Evolutionary conservation across 768 basidiomycete genomes (phyloP), one percentile per base, ranked within the genome.

Genomic region (Clitopilus passeckerianus): DNA sequence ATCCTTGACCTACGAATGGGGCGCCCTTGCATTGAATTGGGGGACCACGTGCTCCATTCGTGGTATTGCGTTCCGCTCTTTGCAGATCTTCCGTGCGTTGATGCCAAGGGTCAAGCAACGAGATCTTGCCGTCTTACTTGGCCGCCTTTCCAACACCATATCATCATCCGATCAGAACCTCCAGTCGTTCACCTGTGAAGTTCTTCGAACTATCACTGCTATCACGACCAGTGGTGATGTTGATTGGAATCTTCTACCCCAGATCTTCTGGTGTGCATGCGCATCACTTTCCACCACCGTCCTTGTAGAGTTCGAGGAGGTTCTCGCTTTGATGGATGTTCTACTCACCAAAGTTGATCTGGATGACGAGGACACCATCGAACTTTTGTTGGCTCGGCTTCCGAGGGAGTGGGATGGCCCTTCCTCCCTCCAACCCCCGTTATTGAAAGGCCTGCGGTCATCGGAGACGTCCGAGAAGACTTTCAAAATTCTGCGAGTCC

Each of bases 41-140:
- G 89, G 92, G 4, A 94, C 93, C 12, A 80, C 87, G 1, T 96
- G 93, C 66, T 89, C 91, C 15, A 92, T 93, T 61, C 86, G 93
- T 53, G 85, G 86, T 37, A 86, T 87, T 18, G 93, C 95, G 2
- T 92, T 91, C 74, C 83, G 94, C 33, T 95, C 94, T 9, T 77
- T 97, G 60, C 95, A 97, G 69, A 78, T 94, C n/a, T 94, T 92
- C 73, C 87, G 93, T 35, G 84, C 89, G 0, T 76, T 97, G 20
- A 83, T 86, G 67, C 89, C 93, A 0, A 77, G 81, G 24, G 80
- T 93, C 41, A 86, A 84, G 56, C 83, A 86, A 59, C 73, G 79
- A 7, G 88, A 91, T 70, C 78, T 97, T 16, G 90, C 90, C 1
- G 81, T 89, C 53, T 78, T 95, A 22, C 80, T 98, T 3, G 90